Evolutionary conservation across 306 rosid genomes (phyloP).

Genomic region (Hylodesmum podocarpum): DNA sequence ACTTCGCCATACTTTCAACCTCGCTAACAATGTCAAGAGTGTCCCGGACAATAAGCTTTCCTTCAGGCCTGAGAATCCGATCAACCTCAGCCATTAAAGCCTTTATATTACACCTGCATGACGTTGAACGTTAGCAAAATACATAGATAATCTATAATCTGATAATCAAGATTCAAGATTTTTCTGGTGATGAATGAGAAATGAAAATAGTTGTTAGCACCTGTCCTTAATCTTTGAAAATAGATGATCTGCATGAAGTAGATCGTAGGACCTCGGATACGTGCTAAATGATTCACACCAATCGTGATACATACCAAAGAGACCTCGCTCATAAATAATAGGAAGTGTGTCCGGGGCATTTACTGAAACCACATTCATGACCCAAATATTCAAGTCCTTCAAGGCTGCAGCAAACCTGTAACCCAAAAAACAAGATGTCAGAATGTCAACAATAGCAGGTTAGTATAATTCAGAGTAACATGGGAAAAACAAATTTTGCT

Average conservation of each 20-base stretch:
- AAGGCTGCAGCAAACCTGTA: slow-evolving; percentile 47
- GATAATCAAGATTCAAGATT: background rate
- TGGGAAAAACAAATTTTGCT: slow-evolving; percentile 28
- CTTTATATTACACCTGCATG: slow-evolving; percentile 69
- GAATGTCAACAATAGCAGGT: background rate
- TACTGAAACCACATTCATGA: slow-evolving; percentile 77
- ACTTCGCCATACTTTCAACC: slow-evolving; percentile 61
- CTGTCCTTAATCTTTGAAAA: slow-evolving; percentile 75
- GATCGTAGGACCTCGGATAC: slow-evolving; percentile 91
- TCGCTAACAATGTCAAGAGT: slow-evolving; percentile 54
- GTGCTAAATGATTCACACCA: slow-evolving; percentile 98
- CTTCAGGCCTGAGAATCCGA: slow-evolving; percentile 90
- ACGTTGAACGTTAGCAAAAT: slow-evolving; percentile 17
- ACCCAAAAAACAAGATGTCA: slow-evolving; percentile 28
- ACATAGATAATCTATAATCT: background rate
- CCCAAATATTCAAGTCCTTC: slow-evolving; percentile 46
- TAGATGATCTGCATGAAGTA: slow-evolving; percentile 92
- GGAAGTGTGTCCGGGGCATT: slow-evolving; percentile 91
- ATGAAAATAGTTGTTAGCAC: slow-evolving; percentile 35
- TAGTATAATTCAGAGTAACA: slow-evolving; percentile 23
- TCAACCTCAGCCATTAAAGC: slow-evolving; percentile 85
- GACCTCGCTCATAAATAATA: slow-evolving; percentile 87
- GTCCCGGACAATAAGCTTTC: slow-evolving; percentile 86
- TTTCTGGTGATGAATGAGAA: slow-evolving; percentile 22
- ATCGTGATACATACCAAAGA: slow-evolving; percentile 93